Conservation (phyloP, 208 protist species). For the Leishmania tarentolae region DNA sequence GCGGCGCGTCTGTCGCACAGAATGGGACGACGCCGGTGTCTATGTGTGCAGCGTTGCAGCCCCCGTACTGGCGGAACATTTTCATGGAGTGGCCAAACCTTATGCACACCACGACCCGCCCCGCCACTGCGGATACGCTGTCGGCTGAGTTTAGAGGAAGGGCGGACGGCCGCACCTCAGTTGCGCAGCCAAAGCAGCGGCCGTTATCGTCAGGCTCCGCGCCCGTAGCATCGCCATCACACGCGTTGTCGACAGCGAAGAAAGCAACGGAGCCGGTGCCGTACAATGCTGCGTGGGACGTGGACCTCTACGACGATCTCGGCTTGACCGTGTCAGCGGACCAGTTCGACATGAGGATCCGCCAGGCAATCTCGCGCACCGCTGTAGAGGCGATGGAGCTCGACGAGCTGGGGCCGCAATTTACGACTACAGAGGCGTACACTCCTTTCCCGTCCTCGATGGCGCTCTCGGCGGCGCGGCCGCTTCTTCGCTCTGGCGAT, state of each 20-base stretch:
- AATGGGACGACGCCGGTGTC: not conserved
- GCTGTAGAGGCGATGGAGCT: conserved; percentile 16
- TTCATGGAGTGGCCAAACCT: not conserved
- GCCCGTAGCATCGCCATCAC: not conserved
- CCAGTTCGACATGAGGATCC: conserved; percentile 3
- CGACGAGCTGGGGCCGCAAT: too few species aligned
- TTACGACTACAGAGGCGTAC: not conserved
- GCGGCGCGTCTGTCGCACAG: not conserved
- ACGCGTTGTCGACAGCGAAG: not conserved
- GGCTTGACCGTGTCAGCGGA: conserved; percentile 20
- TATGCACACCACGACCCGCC: not conserved
- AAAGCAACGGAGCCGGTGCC: not conserved
- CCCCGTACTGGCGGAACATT: conserved; percentile 15
- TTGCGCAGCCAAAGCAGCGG: not conserved
- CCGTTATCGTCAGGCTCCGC: not conserved
- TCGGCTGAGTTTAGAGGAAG: not conserved
- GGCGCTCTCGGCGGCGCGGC: not conserved
- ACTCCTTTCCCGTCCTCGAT: not conserved
- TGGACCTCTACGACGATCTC: conserved; percentile 54
- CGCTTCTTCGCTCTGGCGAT: conserved; percentile 1
- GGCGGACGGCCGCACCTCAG: not conserved
- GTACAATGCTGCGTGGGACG: conserved; percentile 37
- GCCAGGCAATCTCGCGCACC: conserved; percentile 18
- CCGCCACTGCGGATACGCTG: not conserved
- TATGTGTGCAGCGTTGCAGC: conserved; percentile 15